These are phyloP conservation scores for Balakata baccata DNA, from an alignment of 345 rosid species.

Conservation along the genomic window DNA sequence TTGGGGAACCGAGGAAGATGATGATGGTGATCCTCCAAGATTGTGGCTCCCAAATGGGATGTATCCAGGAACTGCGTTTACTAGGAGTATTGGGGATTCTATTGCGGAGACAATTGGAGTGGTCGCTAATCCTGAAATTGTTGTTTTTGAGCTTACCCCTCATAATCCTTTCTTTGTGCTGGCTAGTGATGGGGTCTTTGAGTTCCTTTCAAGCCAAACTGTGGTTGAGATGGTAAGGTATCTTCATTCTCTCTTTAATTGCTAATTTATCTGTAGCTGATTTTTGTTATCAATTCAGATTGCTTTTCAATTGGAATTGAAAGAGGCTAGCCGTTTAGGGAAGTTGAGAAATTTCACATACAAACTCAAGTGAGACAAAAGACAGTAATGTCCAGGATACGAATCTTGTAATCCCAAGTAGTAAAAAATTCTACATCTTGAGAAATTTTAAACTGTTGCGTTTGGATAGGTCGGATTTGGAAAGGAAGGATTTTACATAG, in stretches of 20 bases:
- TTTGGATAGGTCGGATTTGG: too few relatives aligned
- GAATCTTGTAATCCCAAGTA: too few relatives aligned
- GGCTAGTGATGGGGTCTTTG: conserved; percentile 99
- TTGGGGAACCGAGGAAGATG: conserved; percentile 91
- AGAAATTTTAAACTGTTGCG: too few relatives aligned
- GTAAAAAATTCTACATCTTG: too few relatives aligned
- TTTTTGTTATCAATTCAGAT: too few relatives aligned
- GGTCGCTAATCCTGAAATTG: conserved; percentile 93
- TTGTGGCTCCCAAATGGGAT: conserved; percentile 92
- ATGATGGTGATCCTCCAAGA: conserved; percentile 98
- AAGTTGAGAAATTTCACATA: too few relatives aligned
- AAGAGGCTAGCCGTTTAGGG: too few relatives aligned
- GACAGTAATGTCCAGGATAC: too few relatives aligned
- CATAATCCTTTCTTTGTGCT: conserved; percentile 88
- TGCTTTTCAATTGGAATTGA: too few relatives aligned
- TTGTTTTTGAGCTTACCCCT: conserved; percentile 73
- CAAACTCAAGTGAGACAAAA: too few relatives aligned
- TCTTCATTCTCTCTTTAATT: conserved; percentile 13
- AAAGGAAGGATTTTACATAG: too few relatives aligned
- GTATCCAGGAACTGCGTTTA: conserved; percentile 99
- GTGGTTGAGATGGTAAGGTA: conserved; percentile 98
- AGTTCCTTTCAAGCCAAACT: conserved; percentile 89
- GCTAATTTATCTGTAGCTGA: neutral
- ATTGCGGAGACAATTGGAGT: conserved; percentile 94
- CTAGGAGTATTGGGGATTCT: conserved; percentile 92